Conservation (phyloP, 805 yeast species). For the Lipomyces starkeyi region DNA sequence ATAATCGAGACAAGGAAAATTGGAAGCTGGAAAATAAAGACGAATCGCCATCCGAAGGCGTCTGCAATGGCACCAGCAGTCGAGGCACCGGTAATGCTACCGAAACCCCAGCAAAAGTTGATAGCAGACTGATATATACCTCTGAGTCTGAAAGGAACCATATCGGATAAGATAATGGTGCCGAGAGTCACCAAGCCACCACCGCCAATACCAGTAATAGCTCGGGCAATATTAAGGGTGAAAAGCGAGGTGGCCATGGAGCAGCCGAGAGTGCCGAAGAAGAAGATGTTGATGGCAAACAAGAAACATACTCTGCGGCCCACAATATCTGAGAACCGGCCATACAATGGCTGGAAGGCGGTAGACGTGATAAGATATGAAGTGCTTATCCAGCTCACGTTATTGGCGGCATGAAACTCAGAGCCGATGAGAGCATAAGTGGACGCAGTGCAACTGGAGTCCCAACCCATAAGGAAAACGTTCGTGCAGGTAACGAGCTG, state of each 20-base stretch:
- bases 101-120: conserved; percentile 57
- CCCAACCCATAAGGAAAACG: conserved; percentile 56
- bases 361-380: conserved; percentile 67
- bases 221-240: conserved; percentile 50
- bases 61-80: conserved; percentile 61
- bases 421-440: conserved; percentile 56
- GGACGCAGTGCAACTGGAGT: conserved; percentile 57
- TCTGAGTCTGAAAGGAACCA: conserved; percentile 74
- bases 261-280: conserved; percentile 39
- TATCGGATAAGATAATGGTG: conserved; percentile 76
- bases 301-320: conserved; percentile 43
- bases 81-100: conserved; percentile 75
- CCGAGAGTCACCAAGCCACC: conserved; percentile 82
- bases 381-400: conserved; percentile 70
- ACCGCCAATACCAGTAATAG: conserved; percentile 89
- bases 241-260: conserved; percentile 36
- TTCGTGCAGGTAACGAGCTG: conserved; percentile 44
- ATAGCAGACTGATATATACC: conserved; percentile 68
- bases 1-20: conserved; percentile 48
- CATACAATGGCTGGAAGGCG: conserved; percentile 71
- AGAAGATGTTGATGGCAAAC: conserved; percentile 45
- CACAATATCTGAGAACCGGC: conserved; percentile 64
- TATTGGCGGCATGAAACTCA: conserved; percentile 55
- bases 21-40: conserved; percentile 51
- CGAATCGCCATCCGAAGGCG: conserved; percentile 67